Conservation (phyloP, 495 filamentous ascomycete species). For the Hypoxylon fragiforme region DNA sequence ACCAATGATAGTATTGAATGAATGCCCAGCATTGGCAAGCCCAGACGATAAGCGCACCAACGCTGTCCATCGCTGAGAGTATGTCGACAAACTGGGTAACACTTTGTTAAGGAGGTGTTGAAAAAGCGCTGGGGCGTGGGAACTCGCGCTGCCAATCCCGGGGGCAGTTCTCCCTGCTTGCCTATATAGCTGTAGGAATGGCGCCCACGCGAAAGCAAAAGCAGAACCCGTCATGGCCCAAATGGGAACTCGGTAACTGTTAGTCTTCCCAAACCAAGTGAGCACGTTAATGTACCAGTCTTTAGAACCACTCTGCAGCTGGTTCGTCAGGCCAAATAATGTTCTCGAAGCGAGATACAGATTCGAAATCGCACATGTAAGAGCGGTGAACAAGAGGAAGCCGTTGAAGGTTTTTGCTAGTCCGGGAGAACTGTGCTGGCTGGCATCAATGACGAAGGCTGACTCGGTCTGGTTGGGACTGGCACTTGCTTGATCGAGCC, state of each 20-base stretch:
- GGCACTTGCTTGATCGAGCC: neutral
- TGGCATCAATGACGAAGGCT: constrained; percentile 46
- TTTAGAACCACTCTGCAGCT: constrained; percentile 33
- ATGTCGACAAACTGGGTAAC: constrained; percentile 44
- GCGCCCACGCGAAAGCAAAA: constrained; percentile 30
- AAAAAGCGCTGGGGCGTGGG: neutral
- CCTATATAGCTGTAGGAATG: constrained; percentile 33
- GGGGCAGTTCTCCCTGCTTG: neutral
- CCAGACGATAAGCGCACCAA: constrained; percentile 45
- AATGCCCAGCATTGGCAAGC: constrained; percentile 51
- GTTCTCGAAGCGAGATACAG: constrained; percentile 49
- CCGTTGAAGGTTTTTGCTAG: constrained; percentile 26
- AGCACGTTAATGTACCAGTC: constrained; percentile 32
- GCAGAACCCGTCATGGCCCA: constrained; percentile 44
- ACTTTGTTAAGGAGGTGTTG: neutral
- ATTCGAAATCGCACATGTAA: constrained; percentile 43
- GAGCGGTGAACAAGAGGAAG: constrained; percentile 30
- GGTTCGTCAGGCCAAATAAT: constrained; percentile 45
- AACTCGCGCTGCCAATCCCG: neutral
- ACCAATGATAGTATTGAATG: constrained; percentile 46
- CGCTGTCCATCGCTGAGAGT: constrained; percentile 40
- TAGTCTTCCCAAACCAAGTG: constrained; percentile 43
- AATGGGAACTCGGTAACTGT: constrained; percentile 46
- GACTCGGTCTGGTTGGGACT: constrained; percentile 22
- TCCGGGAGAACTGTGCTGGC: constrained; percentile 12